A percentile compares a stretch with the other conserved stretches of the same genome.
These are phyloP conservation scores for Dipodascus albidus DNA, from an alignment of 805 yeast genomes.

Conservation along the genomic window DNA sequence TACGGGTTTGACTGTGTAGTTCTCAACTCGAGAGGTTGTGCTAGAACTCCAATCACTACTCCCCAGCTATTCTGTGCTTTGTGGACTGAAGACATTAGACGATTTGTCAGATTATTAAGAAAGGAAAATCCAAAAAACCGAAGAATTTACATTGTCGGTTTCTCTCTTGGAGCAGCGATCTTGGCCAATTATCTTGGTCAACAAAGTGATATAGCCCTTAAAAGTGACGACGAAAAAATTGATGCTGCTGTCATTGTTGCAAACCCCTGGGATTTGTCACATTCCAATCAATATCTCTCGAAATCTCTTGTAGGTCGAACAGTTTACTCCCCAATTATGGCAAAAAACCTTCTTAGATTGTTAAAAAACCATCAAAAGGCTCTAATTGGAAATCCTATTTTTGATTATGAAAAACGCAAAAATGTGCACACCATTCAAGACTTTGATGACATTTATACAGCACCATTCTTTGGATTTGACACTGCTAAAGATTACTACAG, in stretches of 20 bases:
- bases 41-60: slow-evolving; percentile 53
- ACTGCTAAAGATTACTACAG: slow-evolving; percentile 57
- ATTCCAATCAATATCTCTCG: slow-evolving; percentile 36
- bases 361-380: slow-evolving; percentile 32
- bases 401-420: slow-evolving; percentile 19
- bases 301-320: slow-evolving; percentile 31
- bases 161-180: slow-evolving; percentile 68
- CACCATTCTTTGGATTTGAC: slow-evolving; percentile 53
- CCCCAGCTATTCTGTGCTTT: slow-evolving; percentile 61
- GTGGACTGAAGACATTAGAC: slow-evolving; percentile 60
- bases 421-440: slow-evolving; percentile 31
- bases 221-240: slow-evolving; percentile 21
- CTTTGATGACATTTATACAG: slow-evolving; percentile 58
- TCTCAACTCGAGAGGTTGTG: slow-evolving; percentile 67
- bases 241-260: slow-evolving; percentile 51
- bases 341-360: slow-evolving; percentile 34
- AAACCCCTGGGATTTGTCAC: slow-evolving; percentile 63
- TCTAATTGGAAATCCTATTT: slow-evolving; percentile 22
- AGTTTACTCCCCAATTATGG: slow-evolving; percentile 41
- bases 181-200: slow-evolving; percentile 64
- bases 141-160: slow-evolving; percentile 60
- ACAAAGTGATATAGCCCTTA: slow-evolving; percentile 33
- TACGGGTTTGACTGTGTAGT: slow-evolving; percentile 53
- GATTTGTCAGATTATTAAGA: slow-evolving; percentile 40
- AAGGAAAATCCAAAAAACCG: slow-evolving; percentile 46